A percentile compares a stretch with the other conserved stretches of the same genome.
phyloP scores from a whole-genome alignment of 73 alveolate species.

The Blepharisma japonicum region DNA sequence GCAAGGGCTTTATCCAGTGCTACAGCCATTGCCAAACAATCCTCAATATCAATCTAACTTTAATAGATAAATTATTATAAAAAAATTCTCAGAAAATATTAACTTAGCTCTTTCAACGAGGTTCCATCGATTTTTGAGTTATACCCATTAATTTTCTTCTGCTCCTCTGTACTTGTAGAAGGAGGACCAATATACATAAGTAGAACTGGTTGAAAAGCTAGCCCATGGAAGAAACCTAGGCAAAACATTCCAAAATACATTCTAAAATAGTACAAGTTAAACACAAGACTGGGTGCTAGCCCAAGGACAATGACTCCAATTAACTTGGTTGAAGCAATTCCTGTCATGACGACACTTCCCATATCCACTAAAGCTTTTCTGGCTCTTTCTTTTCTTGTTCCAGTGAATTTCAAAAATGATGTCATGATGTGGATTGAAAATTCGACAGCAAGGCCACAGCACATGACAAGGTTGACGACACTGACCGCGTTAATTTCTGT shows the following conservation, averaged over 20 bases:
- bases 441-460: conserved; percentile 90
- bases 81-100: too few species aligned
- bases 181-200: conserved; percentile 58
- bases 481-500: conserved; percentile 92
- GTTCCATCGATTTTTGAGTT: too few species aligned
- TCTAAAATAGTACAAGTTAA: conserved; percentile 88
- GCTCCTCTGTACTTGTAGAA: too few species aligned
- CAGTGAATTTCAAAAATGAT: conserved; percentile 68
- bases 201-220: conserved; percentile 65
- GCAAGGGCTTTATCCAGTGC: too few species aligned
- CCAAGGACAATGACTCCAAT: conserved; percentile 91
- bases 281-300: conserved; percentile 83
- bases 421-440: conserved; percentile 90
- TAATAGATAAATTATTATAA: too few species aligned
- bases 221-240: conserved; percentile 85
- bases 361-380: conserved; percentile 70
- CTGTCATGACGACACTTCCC: conserved; percentile 89
- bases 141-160: too few species aligned
- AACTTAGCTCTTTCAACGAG: too few species aligned
- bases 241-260: conserved; percentile 83
- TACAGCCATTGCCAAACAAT: too few species aligned
- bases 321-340: conserved; percentile 87
- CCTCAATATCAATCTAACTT: too few species aligned
- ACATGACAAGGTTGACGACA: conserved; percentile 86
- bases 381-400: conserved; percentile 78